These are phyloP conservation scores for Dioscorea cayenensis DNA, from an alignment of 116 monocot genomes.

Conservation along the genomic window DNA sequence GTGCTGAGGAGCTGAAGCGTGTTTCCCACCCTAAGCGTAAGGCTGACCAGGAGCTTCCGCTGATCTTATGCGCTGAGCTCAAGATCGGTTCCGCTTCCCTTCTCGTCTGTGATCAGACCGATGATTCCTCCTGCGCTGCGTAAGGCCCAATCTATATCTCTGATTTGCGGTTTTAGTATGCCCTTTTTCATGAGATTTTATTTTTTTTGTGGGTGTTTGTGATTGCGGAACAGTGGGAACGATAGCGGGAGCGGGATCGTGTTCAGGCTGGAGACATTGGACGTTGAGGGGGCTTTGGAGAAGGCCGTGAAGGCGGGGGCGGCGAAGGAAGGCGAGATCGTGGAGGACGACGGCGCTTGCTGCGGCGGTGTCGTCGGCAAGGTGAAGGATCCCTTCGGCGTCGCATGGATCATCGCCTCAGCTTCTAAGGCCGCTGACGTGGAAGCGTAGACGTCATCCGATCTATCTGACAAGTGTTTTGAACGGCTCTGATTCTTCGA, in stretches of 20 bases:
- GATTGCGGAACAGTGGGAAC: background rate
- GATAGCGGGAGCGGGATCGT: background rate
- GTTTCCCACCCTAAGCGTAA: constrained; percentile 46
- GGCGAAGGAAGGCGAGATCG: constrained; percentile 24
- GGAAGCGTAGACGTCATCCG: background rate
- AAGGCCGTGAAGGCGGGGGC: constrained; percentile 43
- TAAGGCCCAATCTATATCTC: background rate
- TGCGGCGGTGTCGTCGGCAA: constrained; percentile 15
- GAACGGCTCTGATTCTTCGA: background rate
- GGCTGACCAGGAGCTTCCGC: constrained; percentile 51
- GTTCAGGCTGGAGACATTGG: constrained; percentile 32
- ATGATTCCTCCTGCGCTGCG: constrained; percentile 10
- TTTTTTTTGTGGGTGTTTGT: background rate
- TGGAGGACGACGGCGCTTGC: constrained; percentile 18
- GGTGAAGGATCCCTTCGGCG: constrained; percentile 49
- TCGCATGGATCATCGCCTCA: constrained; percentile 33
- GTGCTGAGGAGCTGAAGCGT: constrained; percentile 48
- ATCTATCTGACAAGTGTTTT: background rate
- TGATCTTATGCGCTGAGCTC: constrained; percentile 42
- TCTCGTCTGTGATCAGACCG: constrained; percentile 39
- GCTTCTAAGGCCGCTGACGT: background rate
- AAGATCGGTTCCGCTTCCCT: constrained; percentile 33
- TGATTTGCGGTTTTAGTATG: background rate
- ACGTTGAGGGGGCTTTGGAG: constrained; percentile 25
- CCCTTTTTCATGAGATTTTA: background rate